phyloP scores from a whole-genome alignment of 352 stramenopile genomes.

The Peronosclerospora sorghi region DNA sequence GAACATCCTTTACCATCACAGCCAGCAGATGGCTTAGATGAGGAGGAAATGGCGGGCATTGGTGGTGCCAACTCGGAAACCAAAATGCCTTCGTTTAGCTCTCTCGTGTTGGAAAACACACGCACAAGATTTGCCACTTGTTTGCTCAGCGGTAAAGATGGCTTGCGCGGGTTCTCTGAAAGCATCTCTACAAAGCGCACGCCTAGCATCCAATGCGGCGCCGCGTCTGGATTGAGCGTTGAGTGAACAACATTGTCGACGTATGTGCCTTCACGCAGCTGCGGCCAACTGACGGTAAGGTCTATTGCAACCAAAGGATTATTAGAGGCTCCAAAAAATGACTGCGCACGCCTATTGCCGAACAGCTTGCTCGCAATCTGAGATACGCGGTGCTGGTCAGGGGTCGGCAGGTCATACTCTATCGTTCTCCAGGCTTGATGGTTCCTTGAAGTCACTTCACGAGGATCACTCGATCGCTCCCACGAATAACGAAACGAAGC shows the following conservation, averaged over 20 bases:
- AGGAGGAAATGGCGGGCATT: conserved; percentile 17
- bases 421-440: conserved; percentile 16
- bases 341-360: conserved; percentile 13
- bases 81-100: conserved; percentile 56
- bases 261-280: conserved; percentile 66
- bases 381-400: conserved; percentile 11
- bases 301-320: conserved; percentile 47
- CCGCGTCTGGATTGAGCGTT: conserved; percentile 50
- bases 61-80: conserved; percentile 60
- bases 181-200: conserved; percentile 34
- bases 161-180: conserved; percentile 38
- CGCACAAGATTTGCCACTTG: conserved; percentile 56
- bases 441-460: conserved; percentile 19
- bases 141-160: conserved; percentile 50
- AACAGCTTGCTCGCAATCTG: conserved; percentile 29
- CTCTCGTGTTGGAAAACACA: conserved; percentile 60
- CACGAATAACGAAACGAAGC: conserved; percentile 58
- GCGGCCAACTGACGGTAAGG: conserved; percentile 53
- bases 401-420: conserved; percentile 8
- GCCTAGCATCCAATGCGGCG: conserved; percentile 51
- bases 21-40: conserved; percentile 5
- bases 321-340: conserved; percentile 22
- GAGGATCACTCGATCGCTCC: conserved; percentile 31
- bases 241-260: conserved; percentile 81
- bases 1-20: background rate